Conservation (phyloP, 1,284 basidiomycete species). For the Filobasidium uniguttulatum region DNA sequence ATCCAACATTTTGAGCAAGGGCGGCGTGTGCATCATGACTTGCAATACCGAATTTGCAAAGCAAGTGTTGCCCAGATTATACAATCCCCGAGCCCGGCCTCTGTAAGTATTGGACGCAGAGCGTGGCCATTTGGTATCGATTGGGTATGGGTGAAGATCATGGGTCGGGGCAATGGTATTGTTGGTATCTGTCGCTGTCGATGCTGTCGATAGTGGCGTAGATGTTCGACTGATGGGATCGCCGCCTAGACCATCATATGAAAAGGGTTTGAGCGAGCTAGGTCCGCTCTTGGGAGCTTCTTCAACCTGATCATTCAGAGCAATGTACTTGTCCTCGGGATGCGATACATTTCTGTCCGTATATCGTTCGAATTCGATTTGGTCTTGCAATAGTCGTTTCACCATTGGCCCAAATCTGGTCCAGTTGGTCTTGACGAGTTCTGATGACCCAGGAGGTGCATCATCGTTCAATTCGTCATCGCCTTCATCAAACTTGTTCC, state of each 20-base stretch:
- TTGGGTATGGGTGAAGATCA: conserved; percentile 8
- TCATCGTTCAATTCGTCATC: background rate
- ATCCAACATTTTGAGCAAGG: conserved; percentile 50
- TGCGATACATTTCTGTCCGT: conserved; percentile 3
- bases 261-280: conserved; percentile 3
- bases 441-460: background rate
- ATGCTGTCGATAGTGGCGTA: background rate
- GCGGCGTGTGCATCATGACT: conserved; percentile 84
- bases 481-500: background rate
- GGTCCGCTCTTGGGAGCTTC: background rate
- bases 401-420: background rate
- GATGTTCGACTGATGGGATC: background rate
- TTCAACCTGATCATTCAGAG: conserved; percentile 1
- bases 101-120: conserved; percentile 2
- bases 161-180: background rate
- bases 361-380: conserved; percentile 10
- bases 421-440: background rate
- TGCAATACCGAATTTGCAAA: conserved; percentile 94
- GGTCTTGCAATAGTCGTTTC: conserved; percentile 7
- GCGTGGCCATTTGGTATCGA: conserved; percentile 12
- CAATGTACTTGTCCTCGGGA: conserved; percentile 11
- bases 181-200: background rate
- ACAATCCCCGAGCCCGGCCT: conserved; percentile 44
- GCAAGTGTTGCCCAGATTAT: conserved; percentile 93
- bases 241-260: conserved; percentile 1